A percentile compares a stretch with the other conserved stretches of the same genome.
These are phyloP conservation scores for Nothophaeocryptopus gaeumannii DNA, from an alignment of 2,329 filamentous ascomycete genomes.

Conservation along the genomic window DNA sequence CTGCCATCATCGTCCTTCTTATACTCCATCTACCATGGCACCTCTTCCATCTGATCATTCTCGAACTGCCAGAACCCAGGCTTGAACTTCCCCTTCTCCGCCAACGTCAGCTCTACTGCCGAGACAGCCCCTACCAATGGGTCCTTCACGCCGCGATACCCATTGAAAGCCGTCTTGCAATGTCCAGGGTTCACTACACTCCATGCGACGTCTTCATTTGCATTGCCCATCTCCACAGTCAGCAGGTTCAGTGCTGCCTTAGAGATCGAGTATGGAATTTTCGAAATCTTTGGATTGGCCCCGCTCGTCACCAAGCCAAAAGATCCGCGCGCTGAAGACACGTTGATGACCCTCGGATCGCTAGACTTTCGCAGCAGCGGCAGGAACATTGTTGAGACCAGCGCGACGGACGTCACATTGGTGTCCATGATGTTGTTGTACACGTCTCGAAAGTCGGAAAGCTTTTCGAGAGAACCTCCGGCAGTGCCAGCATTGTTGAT, in stretches of 20 bases:
- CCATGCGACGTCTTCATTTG: constrained; percentile 17
- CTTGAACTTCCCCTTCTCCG: constrained; percentile 14
- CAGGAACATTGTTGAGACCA: constrained; percentile 33
- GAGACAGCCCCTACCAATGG: constrained; percentile 24
- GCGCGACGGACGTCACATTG: constrained; percentile 47
- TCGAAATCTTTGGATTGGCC: constrained; percentile 32
- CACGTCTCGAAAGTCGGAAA: not conserved
- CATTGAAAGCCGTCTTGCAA: constrained; percentile 29
- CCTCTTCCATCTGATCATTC: constrained; percentile 12
- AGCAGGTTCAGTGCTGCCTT: constrained; percentile 28
- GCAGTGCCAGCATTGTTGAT: constrained; percentile 43
- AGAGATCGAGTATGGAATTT: constrained; percentile 24
- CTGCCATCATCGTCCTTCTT: not conserved
- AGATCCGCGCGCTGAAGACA: constrained; percentile 34
- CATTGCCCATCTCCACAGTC: constrained; percentile 26
- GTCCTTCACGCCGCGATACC: constrained; percentile 24
- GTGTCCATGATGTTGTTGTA: constrained; percentile 18
- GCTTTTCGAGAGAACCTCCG: constrained; percentile 21
- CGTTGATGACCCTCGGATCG: constrained; percentile 34
- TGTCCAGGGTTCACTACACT: constrained; percentile 24
- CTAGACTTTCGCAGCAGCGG: constrained; percentile 30
- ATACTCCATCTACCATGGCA: constrained; percentile 10
- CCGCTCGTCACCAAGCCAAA: constrained; percentile 23
- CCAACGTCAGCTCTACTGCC: constrained; percentile 20
- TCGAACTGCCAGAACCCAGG: constrained; percentile 24